Conservation (phyloP, 1,139 yeast genomes). For the Insectozyma bohioensis region DNA sequence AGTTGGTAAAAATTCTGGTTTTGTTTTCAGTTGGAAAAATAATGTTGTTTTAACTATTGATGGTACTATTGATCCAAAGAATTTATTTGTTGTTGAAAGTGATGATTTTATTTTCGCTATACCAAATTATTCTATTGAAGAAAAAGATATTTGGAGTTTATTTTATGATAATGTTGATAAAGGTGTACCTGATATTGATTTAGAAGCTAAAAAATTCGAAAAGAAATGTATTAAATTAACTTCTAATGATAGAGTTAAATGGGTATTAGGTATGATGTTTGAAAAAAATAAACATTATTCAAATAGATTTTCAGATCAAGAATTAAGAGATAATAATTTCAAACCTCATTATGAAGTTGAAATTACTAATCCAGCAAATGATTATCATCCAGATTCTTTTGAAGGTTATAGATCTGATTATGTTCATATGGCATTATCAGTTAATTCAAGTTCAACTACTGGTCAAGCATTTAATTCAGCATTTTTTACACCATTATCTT, state of each 20-base stretch:
- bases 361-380: slow-evolving; percentile 41
- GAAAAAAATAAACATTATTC: slow-evolving; percentile 34
- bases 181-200: slow-evolving; percentile 20
- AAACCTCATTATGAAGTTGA: slow-evolving; percentile 45
- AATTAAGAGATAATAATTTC: slow-evolving; percentile 34
- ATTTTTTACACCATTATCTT: slow-evolving; percentile 71
- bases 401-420: slow-evolving; percentile 75
- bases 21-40: slow-evolving; percentile 74
- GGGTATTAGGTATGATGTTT: slow-evolving; percentile 44
- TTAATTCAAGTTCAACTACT: slow-evolving; percentile 25
- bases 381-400: slow-evolving; percentile 67
- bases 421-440: slow-evolving; percentile 70
- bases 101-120: slow-evolving; percentile 69
- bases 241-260: slow-evolving; percentile 39
- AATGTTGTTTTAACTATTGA: slow-evolving; percentile 62
- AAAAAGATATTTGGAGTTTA: slow-evolving; percentile 37
- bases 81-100: slow-evolving; percentile 63
- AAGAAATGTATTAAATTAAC: slow-evolving; percentile 41
- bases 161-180: slow-evolving; percentile 28
- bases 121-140: slow-evolving; percentile 47
- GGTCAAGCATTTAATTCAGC: slow-evolving; percentile 62
- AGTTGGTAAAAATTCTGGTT: slow-evolving; percentile 72
- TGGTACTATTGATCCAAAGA: slow-evolving; percentile 58
- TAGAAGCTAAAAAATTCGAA: slow-evolving; percentile 32
- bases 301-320: slow-evolving; percentile 24